These are phyloP conservation scores for Pestalotiopsis sp. DNA, from an alignment of 2,329 filamentous ascomycete species.

Conservation along the genomic window DNA sequence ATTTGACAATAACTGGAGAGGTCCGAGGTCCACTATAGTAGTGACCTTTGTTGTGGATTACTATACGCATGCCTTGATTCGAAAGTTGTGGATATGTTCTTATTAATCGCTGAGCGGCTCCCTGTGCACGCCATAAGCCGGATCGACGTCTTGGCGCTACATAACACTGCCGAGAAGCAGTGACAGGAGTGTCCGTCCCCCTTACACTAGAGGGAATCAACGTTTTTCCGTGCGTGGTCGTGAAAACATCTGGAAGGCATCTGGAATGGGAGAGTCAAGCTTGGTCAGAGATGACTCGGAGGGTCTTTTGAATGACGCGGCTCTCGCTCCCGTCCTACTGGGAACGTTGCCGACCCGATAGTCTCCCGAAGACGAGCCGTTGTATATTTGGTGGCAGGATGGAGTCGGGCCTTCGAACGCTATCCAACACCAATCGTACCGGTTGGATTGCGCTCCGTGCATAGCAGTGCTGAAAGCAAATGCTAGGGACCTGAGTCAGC, in stretches of 20 bases:
- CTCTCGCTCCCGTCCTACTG: background rate
- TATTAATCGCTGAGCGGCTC: background rate
- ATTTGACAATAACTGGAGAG: background rate
- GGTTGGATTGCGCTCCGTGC: background rate
- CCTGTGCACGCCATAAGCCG: background rate
- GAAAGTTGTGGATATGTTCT: background rate
- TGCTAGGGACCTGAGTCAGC: background rate
- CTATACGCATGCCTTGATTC: background rate
- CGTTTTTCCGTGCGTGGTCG: background rate
- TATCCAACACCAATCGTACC: background rate
- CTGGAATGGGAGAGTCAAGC: background rate
- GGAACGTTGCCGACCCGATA: background rate
- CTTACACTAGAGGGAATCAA: background rate
- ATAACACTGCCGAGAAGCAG: background rate
- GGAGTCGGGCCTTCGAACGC: background rate
- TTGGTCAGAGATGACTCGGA: background rate
- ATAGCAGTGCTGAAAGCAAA: background rate
- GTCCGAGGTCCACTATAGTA: background rate
- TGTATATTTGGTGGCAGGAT: background rate
- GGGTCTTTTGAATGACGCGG: background rate
- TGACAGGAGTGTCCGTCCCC: background rate
- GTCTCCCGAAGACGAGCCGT: background rate
- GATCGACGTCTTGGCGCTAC: background rate
- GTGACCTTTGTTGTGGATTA: background rate
- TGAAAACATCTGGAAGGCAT: background rate